These are phyloP conservation scores for Fusarium mundagurra DNA, from an alignment of 2,329 filamentous ascomycete genomes.

Conservation along the genomic window DNA sequence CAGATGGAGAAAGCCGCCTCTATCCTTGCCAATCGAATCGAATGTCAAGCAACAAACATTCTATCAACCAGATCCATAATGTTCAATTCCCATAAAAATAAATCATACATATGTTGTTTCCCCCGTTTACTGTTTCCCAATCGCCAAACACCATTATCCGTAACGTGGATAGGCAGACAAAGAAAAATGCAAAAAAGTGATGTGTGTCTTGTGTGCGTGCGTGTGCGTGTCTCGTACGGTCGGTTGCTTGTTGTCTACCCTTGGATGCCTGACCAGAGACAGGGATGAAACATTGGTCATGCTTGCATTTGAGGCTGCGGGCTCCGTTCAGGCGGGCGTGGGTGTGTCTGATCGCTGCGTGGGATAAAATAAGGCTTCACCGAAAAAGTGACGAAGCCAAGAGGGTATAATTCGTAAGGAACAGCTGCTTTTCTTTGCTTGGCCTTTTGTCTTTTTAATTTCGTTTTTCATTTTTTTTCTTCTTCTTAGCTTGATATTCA, in stretches of 20 bases:
- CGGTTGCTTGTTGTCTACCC: background rate
- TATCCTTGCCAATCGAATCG: constrained; percentile 16
- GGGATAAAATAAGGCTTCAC: constrained; percentile 9
- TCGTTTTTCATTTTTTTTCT: background rate
- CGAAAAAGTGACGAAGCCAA: constrained; percentile 4
- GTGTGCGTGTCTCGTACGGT: constrained; percentile 5
- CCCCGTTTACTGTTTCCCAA: constrained; percentile 23
- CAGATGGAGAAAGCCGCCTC: constrained; percentile 4
- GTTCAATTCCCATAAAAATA: constrained; percentile 12
- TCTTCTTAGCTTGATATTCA: constrained; percentile 2
- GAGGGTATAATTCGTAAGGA: constrained; percentile 39
- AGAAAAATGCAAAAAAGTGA: constrained; percentile 8
- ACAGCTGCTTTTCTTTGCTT: constrained; percentile 25
- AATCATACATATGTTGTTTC: constrained; percentile 22
- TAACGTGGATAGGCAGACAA: constrained; percentile 18
- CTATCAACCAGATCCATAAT: constrained; percentile 7
- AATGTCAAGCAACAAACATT: constrained; percentile 5
- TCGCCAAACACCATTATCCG: constrained; percentile 39
- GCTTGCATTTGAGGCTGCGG: constrained; percentile 34
- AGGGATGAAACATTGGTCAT: constrained; percentile 21
- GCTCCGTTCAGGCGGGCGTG: constrained; percentile 17
- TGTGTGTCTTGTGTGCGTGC: background rate
- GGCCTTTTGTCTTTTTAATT: constrained; percentile 8
- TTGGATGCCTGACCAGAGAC: constrained; percentile 3
- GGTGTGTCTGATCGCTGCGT: constrained; percentile 1